Conservation (phyloP, 2,329 filamentous ascomycete species). For the Lachnellula willkommii region DNA sequence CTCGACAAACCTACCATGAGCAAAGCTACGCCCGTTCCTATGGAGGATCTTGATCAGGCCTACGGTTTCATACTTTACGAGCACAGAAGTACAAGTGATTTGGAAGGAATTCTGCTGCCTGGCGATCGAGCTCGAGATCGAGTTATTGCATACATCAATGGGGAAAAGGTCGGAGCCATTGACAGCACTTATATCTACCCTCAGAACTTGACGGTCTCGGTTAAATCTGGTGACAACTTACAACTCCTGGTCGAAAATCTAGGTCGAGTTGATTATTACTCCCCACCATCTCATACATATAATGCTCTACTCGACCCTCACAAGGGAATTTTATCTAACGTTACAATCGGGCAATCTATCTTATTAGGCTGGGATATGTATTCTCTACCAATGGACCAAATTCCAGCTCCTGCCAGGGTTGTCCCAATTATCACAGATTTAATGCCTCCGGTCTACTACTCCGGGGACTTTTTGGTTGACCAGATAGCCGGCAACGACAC, state of each 20-base stretch:
- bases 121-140: slow-evolving; percentile 43
- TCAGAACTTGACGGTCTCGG: slow-evolving; percentile 33
- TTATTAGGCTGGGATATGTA: slow-evolving; percentile 39
- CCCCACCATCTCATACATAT: background rate
- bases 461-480: slow-evolving; percentile 29
- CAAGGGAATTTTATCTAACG: slow-evolving; percentile 42
- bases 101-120: slow-evolving; percentile 34
- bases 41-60: slow-evolving; percentile 42
- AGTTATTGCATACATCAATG: slow-evolving; percentile 45
- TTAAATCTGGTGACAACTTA: slow-evolving; percentile 38
- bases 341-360: slow-evolving; percentile 34
- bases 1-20: slow-evolving; percentile 25
- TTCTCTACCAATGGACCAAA: slow-evolving; percentile 32
- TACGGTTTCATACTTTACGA: slow-evolving; percentile 43
- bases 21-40: slow-evolving; percentile 33
- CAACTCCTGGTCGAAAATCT: slow-evolving; percentile 46
- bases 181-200: slow-evolving; percentile 42
- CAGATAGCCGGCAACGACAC: slow-evolving; percentile 4
- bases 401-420: slow-evolving; percentile 13
- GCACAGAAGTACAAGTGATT: slow-evolving; percentile 27
- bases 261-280: slow-evolving; percentile 42
- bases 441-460: slow-evolving; percentile 25
- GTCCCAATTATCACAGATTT: background rate
- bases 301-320: slow-evolving; percentile 38
- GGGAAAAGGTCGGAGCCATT: slow-evolving; percentile 37